A percentile compares a stretch with the other conserved stretches of the same genome.
phyloP scores from a whole-genome alignment of 2,329 filamentous ascomycete species.

The Emericellopsis cladophorae region DNA sequence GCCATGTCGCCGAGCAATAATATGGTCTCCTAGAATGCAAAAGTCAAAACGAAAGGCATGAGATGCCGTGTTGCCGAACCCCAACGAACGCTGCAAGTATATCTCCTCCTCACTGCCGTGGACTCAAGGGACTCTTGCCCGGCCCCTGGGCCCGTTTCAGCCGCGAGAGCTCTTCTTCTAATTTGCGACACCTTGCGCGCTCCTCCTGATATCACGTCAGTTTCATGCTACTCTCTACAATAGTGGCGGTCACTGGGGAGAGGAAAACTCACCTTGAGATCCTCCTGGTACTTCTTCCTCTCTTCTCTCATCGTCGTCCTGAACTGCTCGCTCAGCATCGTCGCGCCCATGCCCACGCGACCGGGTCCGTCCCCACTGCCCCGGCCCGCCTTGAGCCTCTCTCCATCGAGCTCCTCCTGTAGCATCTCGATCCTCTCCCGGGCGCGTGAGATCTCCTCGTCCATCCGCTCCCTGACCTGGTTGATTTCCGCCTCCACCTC shows the following conservation, averaged over 20 bases:
- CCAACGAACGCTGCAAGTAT: too few species aligned
- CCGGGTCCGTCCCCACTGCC: conserved; percentile 15
- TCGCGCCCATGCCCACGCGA: conserved; percentile 28
- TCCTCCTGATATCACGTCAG: conserved; percentile 27
- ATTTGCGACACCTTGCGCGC: conserved; percentile 29
- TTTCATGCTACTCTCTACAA: neutral
- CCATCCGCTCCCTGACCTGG: conserved; percentile 22
- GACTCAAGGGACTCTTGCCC: conserved; percentile 29
- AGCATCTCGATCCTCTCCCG: conserved; percentile 24
- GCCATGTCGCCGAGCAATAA: too few species aligned
- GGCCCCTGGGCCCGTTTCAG: conserved; percentile 28
- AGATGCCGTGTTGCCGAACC: too few species aligned
- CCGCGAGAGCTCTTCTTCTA: conserved; percentile 36
- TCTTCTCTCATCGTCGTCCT: conserved; percentile 42
- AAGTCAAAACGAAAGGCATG: too few species aligned
- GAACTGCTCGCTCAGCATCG: conserved; percentile 44
- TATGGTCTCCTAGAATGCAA: too few species aligned
- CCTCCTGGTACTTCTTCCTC: conserved; percentile 43
- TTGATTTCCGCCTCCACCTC: conserved; percentile 25
- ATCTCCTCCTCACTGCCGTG: conserved; percentile 8
- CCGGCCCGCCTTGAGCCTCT: conserved; percentile 29
- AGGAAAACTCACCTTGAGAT: conserved; percentile 29
- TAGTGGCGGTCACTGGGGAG: neutral
- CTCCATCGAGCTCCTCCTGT: conserved; percentile 38
- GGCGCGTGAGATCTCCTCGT: conserved; percentile 24